Evolutionary conservation across 2,329 filamentous ascomycete genomes (phyloP), one percentile per base, ranked within the genome.

Genomic region (Exophiala spinifera): DNA sequence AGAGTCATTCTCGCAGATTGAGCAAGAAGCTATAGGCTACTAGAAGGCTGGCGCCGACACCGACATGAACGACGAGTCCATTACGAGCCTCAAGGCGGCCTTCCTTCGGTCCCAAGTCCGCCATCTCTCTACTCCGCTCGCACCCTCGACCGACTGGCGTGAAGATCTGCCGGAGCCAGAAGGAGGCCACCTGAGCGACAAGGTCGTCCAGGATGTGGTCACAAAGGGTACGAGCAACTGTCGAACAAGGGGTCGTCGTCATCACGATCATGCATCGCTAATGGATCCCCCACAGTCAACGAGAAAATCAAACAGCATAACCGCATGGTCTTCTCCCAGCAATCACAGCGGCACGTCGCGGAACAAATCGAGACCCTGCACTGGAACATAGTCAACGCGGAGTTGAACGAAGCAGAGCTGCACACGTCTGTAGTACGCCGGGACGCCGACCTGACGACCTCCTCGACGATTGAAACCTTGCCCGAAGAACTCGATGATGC

Each of bases 321-420:
- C 58, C 78, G 77, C 45, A 69, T 75, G 51, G 75, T 79, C 37
- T 82, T 80, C 68, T 76, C 76, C 43, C 73, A 74, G 0, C 76
- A 81, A 61, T 79, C 79, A 36, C 76, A 78, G 49, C 76, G 80
- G 46, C 78, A 81, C 67, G 72, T 81, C 48, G 77, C 79, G 17
- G 75, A 79, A 57, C 78, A 82, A 63, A 79, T 82, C 57, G 75
- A 80, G 61, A 72, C 70, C 20, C 65, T 81, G 21, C 81, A 82
- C 63, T 81, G 78, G 78, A 70, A 75, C n/a, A 67, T 74, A 0
- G 73, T 76, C 28, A 72, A 67, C 13, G 70, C 70, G 19, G 70
- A 69, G 15, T n/a, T 36, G 21, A 45, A 54, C 13, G 23, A 19
- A n/a, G 55, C 50, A 6, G 60, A 58, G 2, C 23, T 43, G 5